Base-by-base conservation (phyloP, 176 grass and related monocot species). In the Poa pratensis region DNA sequence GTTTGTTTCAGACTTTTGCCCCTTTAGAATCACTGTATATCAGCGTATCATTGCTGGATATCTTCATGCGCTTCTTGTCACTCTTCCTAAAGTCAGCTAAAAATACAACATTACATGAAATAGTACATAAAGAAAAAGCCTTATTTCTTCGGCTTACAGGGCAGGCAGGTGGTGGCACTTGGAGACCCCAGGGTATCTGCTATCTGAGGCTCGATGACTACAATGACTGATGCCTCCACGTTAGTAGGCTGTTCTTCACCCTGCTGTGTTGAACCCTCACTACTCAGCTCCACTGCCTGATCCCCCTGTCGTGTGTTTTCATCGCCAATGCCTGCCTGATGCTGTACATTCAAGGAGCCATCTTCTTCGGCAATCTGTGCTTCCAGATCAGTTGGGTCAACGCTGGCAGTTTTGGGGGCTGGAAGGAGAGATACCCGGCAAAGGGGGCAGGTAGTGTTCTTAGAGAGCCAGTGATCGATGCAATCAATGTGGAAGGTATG, bases 401-500 rank as follows among this genome's bases (percentile, higher is more conserved):
- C 34, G 53, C 48, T 80, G 18, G 49, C 61, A 49, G 67, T 27
- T 84, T 87, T 93, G 9, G 84, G 35, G 54, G 83, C 42, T 20
- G 91, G 91, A 52, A 98, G 91, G 70, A 98, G 93, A 0, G 93
- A 98, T 17, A 92, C 96, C 63, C 93, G 89, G 82, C 96, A 98
- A 30, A 98, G 93, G 64, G 93, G 91, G 57, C 96, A 96, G 0
- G 93, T 99, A 13, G 93, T 94, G 81, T 99, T 91, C 85, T 61
- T 92, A 43, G 93, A 92, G 66, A 96, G 91, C 96, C 96, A 96
- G 50, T 92, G 90, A 30, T 99, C 93, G 3, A 99, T 99, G 84
- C 93, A 99, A 77, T 86, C 90, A 5, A 99, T 87, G 67, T 99
- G 96, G 82, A 99, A 98, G 64, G 93, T 98, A 82, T 98, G 93